Percentiles rank a stretch among this genome's conserved stretches.
Conservation (phyloP, 2,329 filamentous ascomycete species). For the Coniochaeta sp. region DNA sequence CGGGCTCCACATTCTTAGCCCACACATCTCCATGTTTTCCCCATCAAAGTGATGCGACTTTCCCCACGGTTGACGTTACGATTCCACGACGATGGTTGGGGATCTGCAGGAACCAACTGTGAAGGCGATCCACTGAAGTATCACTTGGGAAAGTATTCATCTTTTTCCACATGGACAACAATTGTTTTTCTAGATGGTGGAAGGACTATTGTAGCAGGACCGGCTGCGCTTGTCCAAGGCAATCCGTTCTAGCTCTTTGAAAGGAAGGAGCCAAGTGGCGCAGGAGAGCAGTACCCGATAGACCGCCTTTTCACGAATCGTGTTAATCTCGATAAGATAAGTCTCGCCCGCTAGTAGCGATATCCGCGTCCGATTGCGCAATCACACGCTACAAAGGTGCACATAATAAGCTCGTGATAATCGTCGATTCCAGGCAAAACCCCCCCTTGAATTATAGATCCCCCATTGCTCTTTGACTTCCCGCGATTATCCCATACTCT, state of each 20-base stretch:
- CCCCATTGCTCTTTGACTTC: background rate
- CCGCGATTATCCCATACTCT: slow-evolving; percentile 11
- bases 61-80: background rate
- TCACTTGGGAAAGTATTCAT: background rate
- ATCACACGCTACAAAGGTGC: background rate
- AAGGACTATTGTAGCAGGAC: background rate
- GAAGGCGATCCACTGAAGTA: background rate
- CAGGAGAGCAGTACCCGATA: too few relatives aligned
- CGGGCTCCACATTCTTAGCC: background rate
- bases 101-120: background rate
- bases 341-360: background rate
- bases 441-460: background rate
- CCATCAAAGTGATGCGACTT: background rate
- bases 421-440: background rate
- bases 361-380: slow-evolving; percentile 1
- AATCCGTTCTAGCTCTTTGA: background rate
- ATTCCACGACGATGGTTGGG: background rate
- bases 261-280: background rate
- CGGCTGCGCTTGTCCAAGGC: too few relatives aligned
- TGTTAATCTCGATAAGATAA: background rate
- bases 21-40: background rate
- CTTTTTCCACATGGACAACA: background rate
- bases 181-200: too few relatives aligned
- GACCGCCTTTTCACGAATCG: background rate
- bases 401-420: background rate